Base-by-base conservation (phyloP, 495 filamentous ascomycete species). In the Chaetomium fimeti region DNA sequence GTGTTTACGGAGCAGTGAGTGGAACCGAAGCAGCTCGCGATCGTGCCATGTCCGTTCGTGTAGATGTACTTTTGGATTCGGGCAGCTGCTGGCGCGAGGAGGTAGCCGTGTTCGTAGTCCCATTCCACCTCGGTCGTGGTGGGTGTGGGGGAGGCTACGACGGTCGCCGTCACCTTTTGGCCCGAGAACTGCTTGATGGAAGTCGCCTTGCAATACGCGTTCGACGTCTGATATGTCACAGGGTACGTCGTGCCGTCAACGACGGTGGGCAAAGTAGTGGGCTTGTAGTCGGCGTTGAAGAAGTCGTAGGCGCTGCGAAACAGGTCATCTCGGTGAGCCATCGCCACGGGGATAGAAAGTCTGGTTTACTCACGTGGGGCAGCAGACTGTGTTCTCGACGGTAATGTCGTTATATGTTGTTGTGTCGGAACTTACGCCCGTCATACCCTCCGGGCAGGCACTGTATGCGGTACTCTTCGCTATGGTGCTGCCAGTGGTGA, bases 291-390 rank as follows among this genome's bases (percentile, higher is more conserved):
- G 48, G 48, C 48, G 2, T 20, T 16, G 48, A 12, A 7, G 20
- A 52, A 52, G 22, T 52, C 48, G 15, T 52, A 52, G 48, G 48
- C 48, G 48, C 48, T 52, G 16, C n/a, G n/a, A n/a, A n/a, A n/a
- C n/a, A n/a, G n/a, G n/a, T n/a, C 12, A 20, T 52, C 32, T 11
- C 8, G 32, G 32, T 36, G 32, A 36, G 32, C 32, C 32, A 36
- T 36, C 12, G 32, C 32, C 12, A 36, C 1, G 8, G 32, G 32
- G 32, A 11, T 36, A 36, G 32, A 9, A 36, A 36, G 32, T 5
- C 32, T 36, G 32, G 32, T 36, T 27, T 22, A 24, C 48, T 52
- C 24, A 27, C 48, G 24, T 27, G 48, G 48, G 48, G 11, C 48
- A 52, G 48, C 48, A 52, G 20, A 6, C 24, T 9, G 48, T 52